These are phyloP conservation scores for Massariosphaeria phaeospora DNA, from an alignment of 495 filamentous ascomycete genomes.

Conservation along the genomic window DNA sequence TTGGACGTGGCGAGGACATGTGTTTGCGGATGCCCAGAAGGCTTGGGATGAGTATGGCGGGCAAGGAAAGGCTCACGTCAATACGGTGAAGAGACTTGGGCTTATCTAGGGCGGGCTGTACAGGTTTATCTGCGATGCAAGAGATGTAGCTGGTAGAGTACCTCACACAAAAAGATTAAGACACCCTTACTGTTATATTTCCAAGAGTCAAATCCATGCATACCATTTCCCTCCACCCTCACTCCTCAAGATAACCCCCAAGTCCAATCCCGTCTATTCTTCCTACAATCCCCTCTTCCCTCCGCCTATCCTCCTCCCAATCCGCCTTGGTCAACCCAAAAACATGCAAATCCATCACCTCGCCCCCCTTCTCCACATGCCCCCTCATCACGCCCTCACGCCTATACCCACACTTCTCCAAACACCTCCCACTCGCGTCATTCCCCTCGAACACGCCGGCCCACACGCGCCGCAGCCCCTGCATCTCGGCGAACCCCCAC, in stretches of 20 bases:
- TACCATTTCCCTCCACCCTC: background rate
- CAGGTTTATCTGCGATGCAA: background rate
- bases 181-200: background rate
- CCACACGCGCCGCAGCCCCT: constrained; percentile 23
- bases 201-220: too few species aligned
- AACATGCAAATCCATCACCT: constrained; percentile 22
- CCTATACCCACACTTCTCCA: constrained; percentile 35
- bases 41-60: background rate
- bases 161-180: background rate
- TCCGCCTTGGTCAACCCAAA: constrained; percentile 26
- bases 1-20: constrained; percentile 20
- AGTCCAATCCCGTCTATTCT: background rate
- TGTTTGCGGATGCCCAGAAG: constrained; percentile 11
- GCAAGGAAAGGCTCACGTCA: constrained; percentile 12
- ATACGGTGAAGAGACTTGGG: constrained; percentile 21
- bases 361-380: constrained; percentile 34
- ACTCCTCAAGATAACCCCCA: constrained; percentile 1
- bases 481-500: constrained; percentile 32
- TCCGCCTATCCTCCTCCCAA: constrained; percentile 21
- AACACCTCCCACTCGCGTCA: constrained; percentile 28
- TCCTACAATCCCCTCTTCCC: background rate
- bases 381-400: constrained; percentile 32
- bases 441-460: constrained; percentile 31
- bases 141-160: too few species aligned
- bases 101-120: background rate